Conservation (phyloP, 768 basidiomycete genomes). For the Piloderma croceum region DNA sequence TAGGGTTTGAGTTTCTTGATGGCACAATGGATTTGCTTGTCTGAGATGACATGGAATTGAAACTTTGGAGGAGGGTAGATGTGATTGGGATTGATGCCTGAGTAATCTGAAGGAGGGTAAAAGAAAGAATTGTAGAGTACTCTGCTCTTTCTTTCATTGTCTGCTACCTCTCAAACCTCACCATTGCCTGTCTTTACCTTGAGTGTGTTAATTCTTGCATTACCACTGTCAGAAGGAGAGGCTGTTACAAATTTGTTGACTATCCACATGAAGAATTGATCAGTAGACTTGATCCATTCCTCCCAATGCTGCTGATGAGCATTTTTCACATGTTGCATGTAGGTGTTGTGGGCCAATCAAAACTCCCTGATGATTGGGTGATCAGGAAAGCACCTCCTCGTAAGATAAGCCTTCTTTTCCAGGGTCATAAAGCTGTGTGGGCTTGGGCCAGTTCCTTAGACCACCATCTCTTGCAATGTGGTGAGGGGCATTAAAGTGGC, state of each 20-base stretch:
- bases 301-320: slow-evolving; percentile 13
- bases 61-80: slow-evolving; percentile 8
- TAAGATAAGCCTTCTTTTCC: not conserved
- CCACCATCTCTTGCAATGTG: not conserved
- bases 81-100: not conserved
- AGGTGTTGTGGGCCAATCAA: not conserved
- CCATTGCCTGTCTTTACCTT: not conserved
- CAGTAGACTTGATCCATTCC: slow-evolving; percentile 9
- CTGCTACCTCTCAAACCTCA: slow-evolving; percentile 1
- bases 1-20: slow-evolving; percentile 25
- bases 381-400: not conserved
- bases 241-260: slow-evolving; percentile 9
- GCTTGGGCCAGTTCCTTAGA: not conserved
- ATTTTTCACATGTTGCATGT: not conserved
- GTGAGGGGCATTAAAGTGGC: not conserved
- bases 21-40: slow-evolving; percentile 19
- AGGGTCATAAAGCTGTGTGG: not conserved
- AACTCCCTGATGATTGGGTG: not conserved
- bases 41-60: slow-evolving; percentile 9
- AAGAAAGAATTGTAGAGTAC: slow-evolving; percentile 17
- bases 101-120: slow-evolving; percentile 5
- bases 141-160: slow-evolving; percentile 21
- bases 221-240: slow-evolving; percentile 5
- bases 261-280: slow-evolving; percentile 7
- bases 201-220: slow-evolving; percentile 21